Base-by-base conservation (phyloP, 2,329 filamentous ascomycete species). In the Ramichloridium luteum region DNA sequence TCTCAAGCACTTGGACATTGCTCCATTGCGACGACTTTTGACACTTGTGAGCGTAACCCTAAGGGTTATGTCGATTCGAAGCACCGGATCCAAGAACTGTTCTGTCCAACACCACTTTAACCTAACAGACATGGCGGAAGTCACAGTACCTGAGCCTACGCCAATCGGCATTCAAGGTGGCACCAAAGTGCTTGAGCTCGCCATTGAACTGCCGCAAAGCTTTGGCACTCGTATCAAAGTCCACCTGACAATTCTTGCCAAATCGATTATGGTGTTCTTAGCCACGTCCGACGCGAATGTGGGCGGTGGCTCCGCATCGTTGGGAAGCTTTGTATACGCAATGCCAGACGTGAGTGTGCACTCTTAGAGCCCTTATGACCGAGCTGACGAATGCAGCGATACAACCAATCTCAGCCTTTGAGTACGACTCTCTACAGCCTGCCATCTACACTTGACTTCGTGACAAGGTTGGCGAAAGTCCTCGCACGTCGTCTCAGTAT, bases 321-420 rank as follows among this genome's bases (percentile, higher is more conserved):
- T 96, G 58, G 88, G 90, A 3, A 93, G 84, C 30, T 88, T 96
- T 51, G 82, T 96, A 27, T 96, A 93, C 54, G 82, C 86, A 3
- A 72, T 98, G 55, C 88, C 90, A 11, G 80, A 93, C 60, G 90
- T 93, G 62, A 47, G 64, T 32, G 8, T 23, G 20, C 20, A 8
- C 8, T 8, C 8, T 8, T 23, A 23, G 18, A 14, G 3, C 11
- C 11, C 10, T 14, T n/a, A 15, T 28, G n/a, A 14, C 6, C 27
- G 12, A 15, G 14, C 16, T 6, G 16, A 16, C 23, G 20, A 17
- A 10, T 20, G 23, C 38, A 64, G 61, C 51, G 47, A 40, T 51
- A 54, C 29, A 58, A 58, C 30, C 53, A 59, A 40, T 39, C 70
- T 41, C 69, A 82, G 54, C 69, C 81, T 42, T 58, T 93, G 43